Conservation (phyloP, 768 basidiomycete species). For the Rhodotorula graminis region DNA sequence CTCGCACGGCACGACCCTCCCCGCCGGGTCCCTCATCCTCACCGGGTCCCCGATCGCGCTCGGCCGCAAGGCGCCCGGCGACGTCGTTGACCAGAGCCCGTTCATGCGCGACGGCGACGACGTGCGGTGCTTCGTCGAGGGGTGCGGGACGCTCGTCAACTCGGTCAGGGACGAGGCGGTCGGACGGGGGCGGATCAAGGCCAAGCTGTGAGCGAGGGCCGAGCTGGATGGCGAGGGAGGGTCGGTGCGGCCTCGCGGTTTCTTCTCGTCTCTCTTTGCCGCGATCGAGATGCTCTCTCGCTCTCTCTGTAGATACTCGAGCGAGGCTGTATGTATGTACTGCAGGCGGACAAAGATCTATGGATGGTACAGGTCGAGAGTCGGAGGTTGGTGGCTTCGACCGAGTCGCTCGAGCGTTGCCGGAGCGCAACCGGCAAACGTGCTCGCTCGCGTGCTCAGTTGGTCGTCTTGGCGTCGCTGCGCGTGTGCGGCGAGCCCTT, state of each 20-base stretch:
- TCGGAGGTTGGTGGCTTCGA: no score
- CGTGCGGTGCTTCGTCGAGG: constrained; percentile 26
- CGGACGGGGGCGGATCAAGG: neutral
- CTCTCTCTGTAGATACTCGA: no score
- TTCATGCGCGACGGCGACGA: constrained; percentile 27
- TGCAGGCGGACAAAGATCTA: no score
- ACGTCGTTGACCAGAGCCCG: constrained; percentile 1
- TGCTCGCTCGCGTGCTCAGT: neutral
- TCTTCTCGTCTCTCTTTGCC: no score
- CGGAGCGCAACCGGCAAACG: no score
- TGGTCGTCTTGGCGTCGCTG: neutral
- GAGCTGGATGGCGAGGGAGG: no score
- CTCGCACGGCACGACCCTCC: constrained; percentile 46
- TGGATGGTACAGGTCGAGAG: no score
- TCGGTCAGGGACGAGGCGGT: neutral
- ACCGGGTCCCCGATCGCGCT: constrained; percentile 43
- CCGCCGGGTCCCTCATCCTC: constrained; percentile 46
- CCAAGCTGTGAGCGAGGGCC: neutral
- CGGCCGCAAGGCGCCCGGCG: constrained; percentile 14
- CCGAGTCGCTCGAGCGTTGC: no score
- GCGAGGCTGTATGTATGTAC: no score
- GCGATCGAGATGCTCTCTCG: no score
- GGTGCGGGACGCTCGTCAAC: constrained; percentile 32
- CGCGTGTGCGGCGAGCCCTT: neutral
- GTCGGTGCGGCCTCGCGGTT: no score